Evolutionary conservation across 2,329 filamentous ascomycete species (phyloP), one percentile per base, ranked within the genome.

Genomic region (Penicillium decumbens): DNA sequence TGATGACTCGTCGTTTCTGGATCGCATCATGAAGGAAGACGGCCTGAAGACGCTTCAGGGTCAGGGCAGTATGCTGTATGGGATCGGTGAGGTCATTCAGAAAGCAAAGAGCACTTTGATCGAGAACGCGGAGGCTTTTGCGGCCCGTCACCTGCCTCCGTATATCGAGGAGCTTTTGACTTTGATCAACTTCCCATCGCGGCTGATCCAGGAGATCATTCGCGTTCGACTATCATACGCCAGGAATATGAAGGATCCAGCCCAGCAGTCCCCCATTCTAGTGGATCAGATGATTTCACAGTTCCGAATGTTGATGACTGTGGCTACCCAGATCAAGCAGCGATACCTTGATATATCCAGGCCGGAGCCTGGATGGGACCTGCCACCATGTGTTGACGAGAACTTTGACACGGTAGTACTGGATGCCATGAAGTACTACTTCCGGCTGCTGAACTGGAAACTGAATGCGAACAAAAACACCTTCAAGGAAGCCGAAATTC

Each of bases 381-480:
- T 97, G 47, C 93, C 93, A 2, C 89, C 91, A 7, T 96, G 91
- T 71, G 95, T 98, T 56, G 93, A 97, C 65, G 93, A 98, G 66
- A 89, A 89, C 37, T 98, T 97, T 63, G 93, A 97, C 66, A 81
- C 85, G 29, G 89, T 95, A 15, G 89, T 97, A 8, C 73, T 98
- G 38, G 92, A 96, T 63, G 91, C 92, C 0, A 77, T 98, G 60
- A 95, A 92, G 68, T 97, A 95, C 70, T 98, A 98, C 72, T 98
- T 98, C 79, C 93, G 92, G 69, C 91, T 98, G 81, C 77, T 98
- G 39, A 96, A 97, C 66, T 97, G 91, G 89, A 97, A 97, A 70
- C 77, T 98, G 45, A 91, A 88, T 61, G 89, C 90, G 48, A 97
- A 97, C 76, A 97, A 96, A 70, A 98, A 97, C 72, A 96, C 91